A percentile compares a stretch with the other conserved stretches of the same genome.
These are phyloP conservation scores for Aspergillus texensis DNA, from an alignment of 2,329 filamentous ascomycete genomes.

Conservation along the genomic window DNA sequence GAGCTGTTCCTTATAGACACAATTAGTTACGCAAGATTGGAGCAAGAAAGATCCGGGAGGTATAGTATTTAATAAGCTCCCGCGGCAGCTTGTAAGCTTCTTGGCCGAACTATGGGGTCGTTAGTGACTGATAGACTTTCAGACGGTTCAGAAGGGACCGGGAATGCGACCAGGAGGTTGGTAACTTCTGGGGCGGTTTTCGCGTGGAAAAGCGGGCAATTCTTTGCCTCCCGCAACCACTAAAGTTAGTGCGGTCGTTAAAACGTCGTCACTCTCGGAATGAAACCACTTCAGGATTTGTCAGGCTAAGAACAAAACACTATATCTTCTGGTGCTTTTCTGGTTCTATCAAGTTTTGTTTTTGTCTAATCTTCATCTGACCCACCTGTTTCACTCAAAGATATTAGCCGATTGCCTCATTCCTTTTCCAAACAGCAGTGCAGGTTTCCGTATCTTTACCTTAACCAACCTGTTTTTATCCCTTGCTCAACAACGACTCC, in stretches of 20 bases:
- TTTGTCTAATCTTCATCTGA: background rate
- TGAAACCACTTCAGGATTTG: constrained; percentile 18
- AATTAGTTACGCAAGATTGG: constrained; percentile 12
- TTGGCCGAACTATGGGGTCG: constrained; percentile 14
- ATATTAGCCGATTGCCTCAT: background rate
- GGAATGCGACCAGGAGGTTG: constrained; percentile 27
- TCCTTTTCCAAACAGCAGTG: background rate
- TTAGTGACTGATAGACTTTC: constrained; percentile 26
- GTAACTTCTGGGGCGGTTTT: constrained; percentile 31
- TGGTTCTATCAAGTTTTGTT: background rate
- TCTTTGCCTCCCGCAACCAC: constrained; percentile 21
- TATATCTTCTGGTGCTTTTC: background rate
- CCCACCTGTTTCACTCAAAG: background rate
- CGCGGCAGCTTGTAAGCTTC: constrained; percentile 9
- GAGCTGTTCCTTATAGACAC: constrained; percentile 5
- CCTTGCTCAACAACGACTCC: background rate
- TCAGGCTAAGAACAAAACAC: constrained; percentile 3
- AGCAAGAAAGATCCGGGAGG: background rate
- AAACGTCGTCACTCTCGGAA: constrained; percentile 10
- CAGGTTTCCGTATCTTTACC: background rate
- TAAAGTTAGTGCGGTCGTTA: constrained; percentile 22
- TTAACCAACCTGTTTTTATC: background rate
- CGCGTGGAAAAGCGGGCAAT: constrained; percentile 26
- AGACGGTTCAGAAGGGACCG: constrained; percentile 20
- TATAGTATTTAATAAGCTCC: constrained; percentile 13